These are phyloP conservation scores for Platanus orientalis DNA, from an alignment of 164 flowering plant genomes.

Conservation along the genomic window DNA sequence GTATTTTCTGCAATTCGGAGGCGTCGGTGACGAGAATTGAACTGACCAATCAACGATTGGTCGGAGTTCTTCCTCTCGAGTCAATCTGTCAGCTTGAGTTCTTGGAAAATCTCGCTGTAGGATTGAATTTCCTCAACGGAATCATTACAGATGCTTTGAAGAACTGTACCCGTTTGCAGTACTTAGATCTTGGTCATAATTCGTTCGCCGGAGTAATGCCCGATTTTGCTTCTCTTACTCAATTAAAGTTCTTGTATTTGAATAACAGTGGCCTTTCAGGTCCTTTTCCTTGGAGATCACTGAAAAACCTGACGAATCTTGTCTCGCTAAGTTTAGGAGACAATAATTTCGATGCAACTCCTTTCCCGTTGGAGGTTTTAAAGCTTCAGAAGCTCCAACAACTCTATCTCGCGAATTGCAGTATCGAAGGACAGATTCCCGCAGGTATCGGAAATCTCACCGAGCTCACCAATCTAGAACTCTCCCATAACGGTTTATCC, in stretches of 20 bases:
- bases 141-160: conserved; percentile 26
- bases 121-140: conserved; percentile 42
- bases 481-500: conserved; percentile 40
- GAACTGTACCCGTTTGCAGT: conserved; percentile 37
- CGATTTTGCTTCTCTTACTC: conserved; percentile 35
- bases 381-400: conserved; percentile 44
- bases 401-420: conserved; percentile 63
- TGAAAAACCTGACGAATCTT: conserved; percentile 37
- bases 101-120: conserved; percentile 40
- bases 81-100: conserved; percentile 43
- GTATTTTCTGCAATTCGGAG: conserved; percentile 43
- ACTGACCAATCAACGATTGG: conserved; percentile 24
- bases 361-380: conserved; percentile 50
- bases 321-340: conserved; percentile 53
- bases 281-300: conserved; percentile 52
- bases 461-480: conserved; percentile 50
- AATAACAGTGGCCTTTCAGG: conserved; percentile 56
- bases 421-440: conserved; percentile 61
- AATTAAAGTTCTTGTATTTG: conserved; percentile 33
- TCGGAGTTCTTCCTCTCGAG: conserved; percentile 45
- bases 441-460: conserved; percentile 50
- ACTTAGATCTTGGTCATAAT: conserved; percentile 50
- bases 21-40: conserved; percentile 38
- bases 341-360: conserved; percentile 39
- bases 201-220: conserved; percentile 46